Percentiles rank a stretch among this genome's conserved stretches.
phyloP scores from a whole-genome alignment of 2,329 filamentous ascomycete species.

The Aureobasidium vineae region DNA sequence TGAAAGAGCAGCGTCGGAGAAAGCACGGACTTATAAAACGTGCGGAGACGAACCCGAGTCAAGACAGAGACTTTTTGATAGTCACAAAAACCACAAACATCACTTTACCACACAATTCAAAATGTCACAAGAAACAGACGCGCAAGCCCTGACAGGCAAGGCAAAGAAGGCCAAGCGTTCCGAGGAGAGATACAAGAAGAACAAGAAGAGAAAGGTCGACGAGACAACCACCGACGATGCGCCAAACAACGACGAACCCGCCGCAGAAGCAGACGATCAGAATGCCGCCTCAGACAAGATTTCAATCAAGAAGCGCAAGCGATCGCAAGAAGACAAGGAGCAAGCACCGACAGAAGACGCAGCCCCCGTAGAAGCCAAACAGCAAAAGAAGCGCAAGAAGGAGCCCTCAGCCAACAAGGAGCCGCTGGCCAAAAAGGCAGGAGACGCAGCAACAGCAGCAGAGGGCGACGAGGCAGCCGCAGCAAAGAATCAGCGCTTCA shows the following conservation, averaged over 20 bases:
- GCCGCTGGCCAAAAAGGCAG: slow-evolving; percentile 11
- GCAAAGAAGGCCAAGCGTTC: slow-evolving; percentile 40
- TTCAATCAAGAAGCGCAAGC: slow-evolving; percentile 34
- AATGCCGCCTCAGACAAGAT: slow-evolving; percentile 27
- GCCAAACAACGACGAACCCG: slow-evolving; percentile 23
- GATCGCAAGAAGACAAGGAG: slow-evolving; percentile 30
- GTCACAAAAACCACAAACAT: background rate
- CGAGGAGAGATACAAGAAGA: slow-evolving; percentile 38
- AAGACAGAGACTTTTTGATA: slow-evolving; percentile 21
- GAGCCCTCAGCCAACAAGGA: slow-evolving; percentile 14
- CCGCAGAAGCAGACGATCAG: slow-evolving; percentile 26
- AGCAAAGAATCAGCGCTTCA: slow-evolving; percentile 60
- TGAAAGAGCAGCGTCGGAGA: slow-evolving; percentile 17
- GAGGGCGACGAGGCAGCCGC: slow-evolving; percentile 26
- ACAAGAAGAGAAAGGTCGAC: slow-evolving; percentile 38
- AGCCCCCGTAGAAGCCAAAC: slow-evolving; percentile 24
- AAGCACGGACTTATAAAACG: slow-evolving; percentile 17
- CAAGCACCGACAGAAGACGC: slow-evolving; percentile 23
- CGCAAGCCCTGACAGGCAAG: slow-evolving; percentile 34
- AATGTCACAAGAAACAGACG: slow-evolving; percentile 37
- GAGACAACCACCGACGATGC: slow-evolving; percentile 31
- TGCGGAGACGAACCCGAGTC: slow-evolving; percentile 13
- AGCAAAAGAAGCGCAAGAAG: slow-evolving; percentile 26
- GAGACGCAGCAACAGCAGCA: slow-evolving; percentile 28
- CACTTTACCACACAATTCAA: background rate